phyloP scores from a whole-genome alignment of 2,329 filamentous ascomycete species.

The Fusarium goolgardi region DNA sequence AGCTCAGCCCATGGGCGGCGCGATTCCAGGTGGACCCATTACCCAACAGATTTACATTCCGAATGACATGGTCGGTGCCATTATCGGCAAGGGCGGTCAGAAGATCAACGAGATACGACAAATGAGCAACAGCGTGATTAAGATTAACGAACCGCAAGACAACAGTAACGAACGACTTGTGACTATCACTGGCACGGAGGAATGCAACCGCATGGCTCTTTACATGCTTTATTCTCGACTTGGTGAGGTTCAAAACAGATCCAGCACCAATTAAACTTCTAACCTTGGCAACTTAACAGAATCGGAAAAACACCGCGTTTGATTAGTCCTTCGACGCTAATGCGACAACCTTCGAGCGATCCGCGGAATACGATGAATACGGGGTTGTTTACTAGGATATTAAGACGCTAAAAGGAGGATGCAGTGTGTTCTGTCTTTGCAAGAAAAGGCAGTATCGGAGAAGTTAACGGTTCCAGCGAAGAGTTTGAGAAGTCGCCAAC shows the following conservation, averaged over 20 bases:
- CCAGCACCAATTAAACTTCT: conserved; percentile 44
- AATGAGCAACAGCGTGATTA: conserved; percentile 97
- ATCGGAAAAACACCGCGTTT: conserved; percentile 60
- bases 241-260: conserved; percentile 68
- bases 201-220: conserved; percentile 99
- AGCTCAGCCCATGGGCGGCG: conserved; percentile 78
- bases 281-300: conserved; percentile 50
- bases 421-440: conserved; percentile 26
- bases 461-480: conserved; percentile 4
- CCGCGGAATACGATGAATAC: conserved; percentile 17
- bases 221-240: conserved; percentile 99
- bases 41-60: conserved; percentile 99
- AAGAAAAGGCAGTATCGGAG: conserved; percentile 6
- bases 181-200: conserved; percentile 96
- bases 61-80: conserved; percentile 99
- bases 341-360: conserved; percentile 30
- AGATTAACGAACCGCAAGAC: conserved; percentile 99
- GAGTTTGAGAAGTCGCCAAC: conserved; percentile 12
- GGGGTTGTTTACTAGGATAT: conserved; percentile 19
- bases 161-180: conserved; percentile 98
- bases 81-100: conserved; percentile 97
- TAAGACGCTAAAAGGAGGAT: conserved; percentile 41
- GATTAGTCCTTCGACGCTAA: conserved; percentile 31
- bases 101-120: conserved; percentile 99
- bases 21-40: conserved; percentile 71